Base-by-base conservation (phyloP, 192 early-diverging fungal genomes). In the Thoreauomyces humboldtii region DNA sequence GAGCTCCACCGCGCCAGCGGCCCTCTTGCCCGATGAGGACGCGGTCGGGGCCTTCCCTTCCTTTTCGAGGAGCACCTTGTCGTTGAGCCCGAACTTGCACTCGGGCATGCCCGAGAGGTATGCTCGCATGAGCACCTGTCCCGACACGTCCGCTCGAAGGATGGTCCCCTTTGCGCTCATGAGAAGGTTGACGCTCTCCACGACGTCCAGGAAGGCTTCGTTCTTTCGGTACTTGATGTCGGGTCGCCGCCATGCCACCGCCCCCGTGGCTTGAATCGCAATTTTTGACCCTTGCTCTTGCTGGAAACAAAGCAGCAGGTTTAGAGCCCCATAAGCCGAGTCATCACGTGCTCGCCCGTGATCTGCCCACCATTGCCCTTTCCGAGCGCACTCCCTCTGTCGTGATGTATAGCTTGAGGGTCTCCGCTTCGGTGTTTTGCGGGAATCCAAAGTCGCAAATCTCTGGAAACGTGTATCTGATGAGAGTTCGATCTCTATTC, bases 141-240 rank as follows among this genome's bases (percentile, higher is more conserved):
- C 93, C 34, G 89, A 84, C 21, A 95, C 93, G 65, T 97, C 94
- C 0, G 91, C 84, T 14, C 93, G 75, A 41, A 99, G 80, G 3
- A 91, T 87, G 57, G 89, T 96, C 54, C 91, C 88, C 74, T 89
- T 90, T n/a, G 82, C 82, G 52, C 87, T 91, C 72, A 98, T 80
- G 47, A 98, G 77, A 41, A 98, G 62, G 65, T 98, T 98, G 38
- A 98, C 93, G 35, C 88, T 89, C 73, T 98, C 96, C 47, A 98
- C 92, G n/a, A 98, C 95, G 80, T 98, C 96, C 21, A 98, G 82
- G 72, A 99, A 99, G 0, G 92, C 94, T 71, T 98, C 96, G 72
- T 98, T 98, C 77, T 98, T 98, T 61, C 93, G 84, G 77, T 98
- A 96, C 68, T 84, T 88, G 62, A 98, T 94, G 65, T 95, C 96